Evolutionary conservation across 345 rosid species (phyloP).

Genomic region (Syzygium grande): DNA sequence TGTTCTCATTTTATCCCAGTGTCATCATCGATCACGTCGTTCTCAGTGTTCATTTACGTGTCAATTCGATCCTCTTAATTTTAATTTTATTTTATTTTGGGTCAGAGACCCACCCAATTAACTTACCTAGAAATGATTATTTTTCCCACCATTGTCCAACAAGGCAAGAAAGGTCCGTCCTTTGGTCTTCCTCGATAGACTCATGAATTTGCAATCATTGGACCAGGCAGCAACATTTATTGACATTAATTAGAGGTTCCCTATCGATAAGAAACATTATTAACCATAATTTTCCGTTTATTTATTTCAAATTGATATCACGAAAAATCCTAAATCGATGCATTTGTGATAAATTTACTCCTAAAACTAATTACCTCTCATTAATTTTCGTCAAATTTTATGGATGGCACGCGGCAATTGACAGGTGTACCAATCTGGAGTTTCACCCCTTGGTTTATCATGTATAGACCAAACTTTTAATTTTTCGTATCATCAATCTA

Average conservation of each 20-base stretch:
- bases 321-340: too few species aligned
- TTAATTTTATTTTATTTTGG: too few species aligned
- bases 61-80: background rate
- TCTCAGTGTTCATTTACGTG: background rate
- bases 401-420: too few species aligned
- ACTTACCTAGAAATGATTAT: background rate
- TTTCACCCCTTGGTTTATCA: too few species aligned
- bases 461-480: too few species aligned
- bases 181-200: background rate
- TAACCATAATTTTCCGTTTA: background rate
- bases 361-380: rapidly evolving
- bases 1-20: background rate
- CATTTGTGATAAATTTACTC: too few species aligned
- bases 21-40: background rate
- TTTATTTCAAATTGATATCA: too few species aligned
- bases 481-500: too few species aligned
- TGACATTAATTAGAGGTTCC: background rate
- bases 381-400: too few species aligned
- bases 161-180: background rate
- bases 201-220: background rate
- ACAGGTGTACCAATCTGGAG: rapidly evolving
- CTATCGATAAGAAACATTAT: background rate
- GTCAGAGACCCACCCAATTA: background rate
- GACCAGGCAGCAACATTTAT: background rate
- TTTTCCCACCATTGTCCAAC: background rate